Conservation (phyloP, 2,329 filamentous ascomycete genomes). For the Fusarium sp. region DNA sequence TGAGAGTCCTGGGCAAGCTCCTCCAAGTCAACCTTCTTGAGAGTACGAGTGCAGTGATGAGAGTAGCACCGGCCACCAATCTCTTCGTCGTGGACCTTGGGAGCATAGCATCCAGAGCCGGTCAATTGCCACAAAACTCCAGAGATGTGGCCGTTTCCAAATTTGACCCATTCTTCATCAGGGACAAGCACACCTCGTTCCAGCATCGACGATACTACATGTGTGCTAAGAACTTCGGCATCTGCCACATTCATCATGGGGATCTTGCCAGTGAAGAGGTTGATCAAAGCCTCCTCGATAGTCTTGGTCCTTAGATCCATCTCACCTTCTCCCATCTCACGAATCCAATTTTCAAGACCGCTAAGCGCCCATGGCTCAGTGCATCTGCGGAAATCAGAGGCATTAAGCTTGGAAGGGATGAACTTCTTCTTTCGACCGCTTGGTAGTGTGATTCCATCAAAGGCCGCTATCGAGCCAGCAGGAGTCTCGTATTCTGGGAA, state of each 20-base stretch:
- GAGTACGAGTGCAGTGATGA: constrained; percentile 88
- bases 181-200: constrained; percentile 78
- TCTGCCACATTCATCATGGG: constrained; percentile 99
- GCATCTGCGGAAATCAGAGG: constrained; percentile 84
- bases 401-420: constrained; percentile 82
- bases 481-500: constrained; percentile 67
- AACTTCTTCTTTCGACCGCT: constrained; percentile 84
- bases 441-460: constrained; percentile 87
- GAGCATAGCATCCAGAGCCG: constrained; percentile 88
- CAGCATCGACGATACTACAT: constrained; percentile 83
- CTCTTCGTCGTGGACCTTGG: constrained; percentile 78
- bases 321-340: constrained; percentile 89
- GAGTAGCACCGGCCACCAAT: constrained; percentile 87
- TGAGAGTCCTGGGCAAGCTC: constrained; percentile 76
- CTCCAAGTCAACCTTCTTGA: constrained; percentile 93
- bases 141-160: constrained; percentile 80
- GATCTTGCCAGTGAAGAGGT: constrained; percentile 91
- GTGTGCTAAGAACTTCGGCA: constrained; percentile 84
- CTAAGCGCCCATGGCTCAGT: constrained; percentile 92
- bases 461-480: constrained; percentile 64
- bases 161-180: constrained; percentile 98
- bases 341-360: constrained; percentile 86
- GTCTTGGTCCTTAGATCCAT: constrained; percentile 85
- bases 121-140: constrained; percentile 95
- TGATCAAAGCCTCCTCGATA: constrained; percentile 86